phyloP scores from a whole-genome alignment of 306 rosid species.

The Begonia loranthoides region DNA sequence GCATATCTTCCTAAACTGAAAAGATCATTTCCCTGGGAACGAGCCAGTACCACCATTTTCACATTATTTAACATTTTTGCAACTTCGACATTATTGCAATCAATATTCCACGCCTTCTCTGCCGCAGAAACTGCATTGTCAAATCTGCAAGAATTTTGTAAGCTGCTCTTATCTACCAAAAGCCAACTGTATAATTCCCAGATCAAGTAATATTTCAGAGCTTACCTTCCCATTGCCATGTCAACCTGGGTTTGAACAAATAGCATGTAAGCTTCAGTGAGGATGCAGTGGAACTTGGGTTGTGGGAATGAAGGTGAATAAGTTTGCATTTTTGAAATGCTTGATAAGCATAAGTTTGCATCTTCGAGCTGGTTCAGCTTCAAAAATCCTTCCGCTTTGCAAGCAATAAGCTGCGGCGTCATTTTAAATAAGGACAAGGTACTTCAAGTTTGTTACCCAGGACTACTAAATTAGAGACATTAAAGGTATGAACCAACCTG shows the following conservation, averaged over 20 bases:
- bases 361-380: conserved; percentile 74
- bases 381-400: conserved; percentile 66
- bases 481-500: conserved; percentile 28
- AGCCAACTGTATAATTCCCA: not conserved
- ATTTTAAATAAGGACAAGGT: no score
- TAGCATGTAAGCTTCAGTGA: conserved; percentile 62
- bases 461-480: not conserved
- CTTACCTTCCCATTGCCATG: conserved; percentile 92
- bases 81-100: conserved; percentile 41
- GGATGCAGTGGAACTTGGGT: conserved; percentile 57
- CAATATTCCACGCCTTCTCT: conserved; percentile 51
- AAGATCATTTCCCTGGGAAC: conserved; percentile 62
- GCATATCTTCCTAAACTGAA: conserved; percentile 56
- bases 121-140: conserved; percentile 61
- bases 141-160: conserved; percentile 51
- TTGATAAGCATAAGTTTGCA: conserved; percentile 41
- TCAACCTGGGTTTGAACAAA: conserved; percentile 63
- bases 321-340: conserved; percentile 44
- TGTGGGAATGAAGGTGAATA: conserved; percentile 37
- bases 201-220: not conserved
- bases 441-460: no score
- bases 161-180: conserved; percentile 17
- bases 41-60: conserved; percentile 67
- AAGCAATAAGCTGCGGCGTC: conserved; percentile 47
- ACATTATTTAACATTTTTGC: conserved; percentile 40